Evolutionary conservation across 805 yeast species (phyloP), one percentile per base, ranked within the genome.

Genomic region (Candida dendrica): DNA sequence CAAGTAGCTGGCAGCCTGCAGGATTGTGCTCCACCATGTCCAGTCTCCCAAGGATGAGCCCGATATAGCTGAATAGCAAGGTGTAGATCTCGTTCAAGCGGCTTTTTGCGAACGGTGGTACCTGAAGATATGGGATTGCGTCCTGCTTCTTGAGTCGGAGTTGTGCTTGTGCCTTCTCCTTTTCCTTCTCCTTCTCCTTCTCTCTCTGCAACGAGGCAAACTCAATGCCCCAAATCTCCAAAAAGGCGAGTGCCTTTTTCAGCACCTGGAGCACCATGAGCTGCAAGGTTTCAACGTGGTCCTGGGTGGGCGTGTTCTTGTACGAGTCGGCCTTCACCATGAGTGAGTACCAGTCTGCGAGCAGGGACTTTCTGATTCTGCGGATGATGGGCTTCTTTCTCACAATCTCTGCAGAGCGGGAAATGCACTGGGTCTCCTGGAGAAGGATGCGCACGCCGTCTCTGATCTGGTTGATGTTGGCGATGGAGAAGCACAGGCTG

Each of bases 261-360:
- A 82, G 56, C 3, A 85, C 86, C 55, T 82, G 85, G 50, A 75
- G 79, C 1, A 82, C 74, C 70, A 84, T 66, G 35, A 78, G 55
- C 34, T 81, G 79, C 46, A 85, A 62, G 5, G 77, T 75, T 49
- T 78, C 81, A 44, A 85, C 71, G 50, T 81, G 80, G 30, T 69
- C 66, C 20, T 66, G 64, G 40, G 72, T 75, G 22, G 78, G 67
- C 0, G 89, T 80, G 36, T 82, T 79, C 54, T 81, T 77, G 52
- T 76, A 83, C 33, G 82, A 84, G 47, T 81, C 84, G 1, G 91
- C 90, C 53, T 81, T 83, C 32, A 78, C 71, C 79, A 84, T 81
- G 34, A 85, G 65, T 40, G 78, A 79, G 48, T 84, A 84, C 95
- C 95, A 85, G 55, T 83, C 90, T 2, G 90, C 82, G 27, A 85